A percentile compares a stretch with the other conserved stretches of the same genome.
phyloP scores from a whole-genome alignment of 139 green algal species.

The Eudorina sp. region DNA sequence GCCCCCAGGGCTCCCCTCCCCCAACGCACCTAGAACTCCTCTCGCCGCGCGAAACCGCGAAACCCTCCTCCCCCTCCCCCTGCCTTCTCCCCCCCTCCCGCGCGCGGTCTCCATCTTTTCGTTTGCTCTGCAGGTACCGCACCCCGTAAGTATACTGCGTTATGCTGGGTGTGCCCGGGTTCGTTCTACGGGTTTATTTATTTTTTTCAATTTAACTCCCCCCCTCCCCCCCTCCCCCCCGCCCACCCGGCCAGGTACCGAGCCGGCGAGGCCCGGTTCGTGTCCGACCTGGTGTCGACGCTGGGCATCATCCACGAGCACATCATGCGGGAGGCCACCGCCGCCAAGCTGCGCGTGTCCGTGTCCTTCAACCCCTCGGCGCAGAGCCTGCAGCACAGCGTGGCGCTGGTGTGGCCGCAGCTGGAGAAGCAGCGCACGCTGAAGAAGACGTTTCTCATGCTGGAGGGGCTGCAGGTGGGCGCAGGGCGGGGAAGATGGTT shows the following conservation, averaged over 20 bases:
- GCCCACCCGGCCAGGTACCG: slow-evolving; percentile 58
- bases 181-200: background rate
- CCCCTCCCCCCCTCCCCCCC: background rate
- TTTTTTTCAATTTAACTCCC: background rate
- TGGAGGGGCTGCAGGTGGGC: slow-evolving; percentile 75
- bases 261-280: slow-evolving; percentile 69
- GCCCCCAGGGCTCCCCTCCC: too few species aligned
- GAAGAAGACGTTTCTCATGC: slow-evolving; percentile 59
- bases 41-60: too few species aligned
- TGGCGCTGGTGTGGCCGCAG: slow-evolving; percentile 60
- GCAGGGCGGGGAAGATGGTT: background rate
- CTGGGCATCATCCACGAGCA: slow-evolving; percentile 76
- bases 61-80: too few species aligned
- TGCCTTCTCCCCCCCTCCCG: background rate
- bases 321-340: slow-evolving; percentile 74
- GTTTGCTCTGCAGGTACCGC: too few species aligned
- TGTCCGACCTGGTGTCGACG: slow-evolving; percentile 73
- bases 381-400: slow-evolving; percentile 55
- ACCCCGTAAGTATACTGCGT: too few species aligned
- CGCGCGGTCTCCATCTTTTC: background rate
- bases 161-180: background rate
- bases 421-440: slow-evolving; percentile 63
- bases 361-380: slow-evolving; percentile 57
- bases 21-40: too few species aligned
- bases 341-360: slow-evolving; percentile 65